These are phyloP conservation scores for Oryza coarctata DNA, from an alignment of 176 grass and related monocot species.

Conservation along the genomic window DNA sequence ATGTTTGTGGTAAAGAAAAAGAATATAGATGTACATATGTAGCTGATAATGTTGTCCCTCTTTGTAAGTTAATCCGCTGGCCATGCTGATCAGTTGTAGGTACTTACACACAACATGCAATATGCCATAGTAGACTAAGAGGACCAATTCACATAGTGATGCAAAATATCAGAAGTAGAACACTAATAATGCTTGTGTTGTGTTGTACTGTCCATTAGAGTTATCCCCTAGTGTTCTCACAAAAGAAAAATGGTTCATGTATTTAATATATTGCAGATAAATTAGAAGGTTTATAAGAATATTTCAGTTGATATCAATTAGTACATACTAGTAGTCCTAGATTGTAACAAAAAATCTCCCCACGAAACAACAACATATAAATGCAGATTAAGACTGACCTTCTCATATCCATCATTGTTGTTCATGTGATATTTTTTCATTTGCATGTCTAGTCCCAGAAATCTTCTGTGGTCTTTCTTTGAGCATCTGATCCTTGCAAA, in stretches of 20 bases:
- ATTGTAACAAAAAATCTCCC: not conserved
- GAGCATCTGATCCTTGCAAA: not conserved
- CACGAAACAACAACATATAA: not conserved
- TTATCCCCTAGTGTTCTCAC: not conserved
- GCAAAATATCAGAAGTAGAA: slow-evolving; percentile 25
- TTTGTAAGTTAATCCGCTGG: slow-evolving; percentile 5
- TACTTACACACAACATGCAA: not conserved
- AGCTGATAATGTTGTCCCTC: not conserved
- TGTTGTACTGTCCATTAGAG: not conserved
- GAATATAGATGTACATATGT: slow-evolving; percentile 20
- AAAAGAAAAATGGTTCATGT: not conserved
- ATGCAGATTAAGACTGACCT: not conserved
- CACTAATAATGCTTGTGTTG: not conserved
- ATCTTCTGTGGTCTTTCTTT: not conserved
- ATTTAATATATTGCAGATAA: not conserved
- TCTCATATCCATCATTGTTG: not conserved
- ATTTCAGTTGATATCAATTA: not conserved
- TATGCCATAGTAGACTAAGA: not conserved
- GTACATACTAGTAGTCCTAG: no score
- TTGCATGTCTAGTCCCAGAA: not conserved
- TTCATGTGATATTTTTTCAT: not conserved
- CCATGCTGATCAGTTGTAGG: not conserved
- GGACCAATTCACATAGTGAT: not conserved
- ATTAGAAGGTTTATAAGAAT: not conserved
- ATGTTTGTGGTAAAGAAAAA: slow-evolving; percentile 17